Evolutionary conservation across 2,329 filamentous ascomycete species (phyloP), one percentile per base, ranked within the genome.

Genomic region (Arthroderma sp.): DNA sequence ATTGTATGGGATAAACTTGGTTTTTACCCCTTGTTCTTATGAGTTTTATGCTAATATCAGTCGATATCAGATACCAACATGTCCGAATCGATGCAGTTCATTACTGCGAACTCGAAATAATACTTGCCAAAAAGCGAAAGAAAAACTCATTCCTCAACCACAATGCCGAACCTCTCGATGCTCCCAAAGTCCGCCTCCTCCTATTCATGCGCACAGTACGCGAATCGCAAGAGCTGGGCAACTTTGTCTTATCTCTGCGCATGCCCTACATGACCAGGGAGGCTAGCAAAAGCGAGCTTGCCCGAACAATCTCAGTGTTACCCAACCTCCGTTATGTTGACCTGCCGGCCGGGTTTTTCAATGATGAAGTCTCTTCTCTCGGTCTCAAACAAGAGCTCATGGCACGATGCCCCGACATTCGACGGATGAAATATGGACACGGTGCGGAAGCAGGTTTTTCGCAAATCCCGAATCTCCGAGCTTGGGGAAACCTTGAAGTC

Each of bases 261-360:
- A 80, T 86, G 48, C 86, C 89, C 5, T 95, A 94, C 64, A 95
- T 95, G 89, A 82, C 89, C 44, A 80, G 89, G 47, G 86, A 95
- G 67, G 84, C 84, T 1, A 83, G 77, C 60, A 86, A 91, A 60
- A 75, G 83, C 44, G 84, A 89, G 51, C 75, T 95, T 40, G 88
- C 89, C 6, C 79, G 87, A 42, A 86, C 84, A 28, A 82, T 95
- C 40, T 86, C 86, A 33, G 83, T 88, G 27, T 73, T 89, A 37
- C 85, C 86, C 29, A 87, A 89, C 57, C 70, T 96, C 38, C 82
- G 78, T 60, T 95, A 91, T 61, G 82, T 94, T 53, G 89, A 96
- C 63, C 73, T 96, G 5, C 89, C 89, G 4, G 83, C 91, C 52
- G 88, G 86, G 41, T 77, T 94, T 61, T 95, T 81, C 66, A 78